Evolutionary conservation across 108 stramenopile genomes (phyloP), one percentile per base, ranked within the genome.

Genomic region (Skeletonema grethae): DNA sequence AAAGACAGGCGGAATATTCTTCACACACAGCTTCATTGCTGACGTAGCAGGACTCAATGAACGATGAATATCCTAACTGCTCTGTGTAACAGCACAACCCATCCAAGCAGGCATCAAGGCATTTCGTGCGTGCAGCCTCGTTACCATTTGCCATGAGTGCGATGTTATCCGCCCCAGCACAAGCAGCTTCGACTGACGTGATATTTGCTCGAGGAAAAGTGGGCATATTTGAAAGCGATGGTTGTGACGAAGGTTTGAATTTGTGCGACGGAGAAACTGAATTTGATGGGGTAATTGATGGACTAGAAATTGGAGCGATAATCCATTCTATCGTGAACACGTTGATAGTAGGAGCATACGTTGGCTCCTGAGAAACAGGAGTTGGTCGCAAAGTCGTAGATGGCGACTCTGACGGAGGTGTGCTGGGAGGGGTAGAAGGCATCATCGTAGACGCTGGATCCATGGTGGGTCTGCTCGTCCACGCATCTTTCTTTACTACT

Each of bases 51-150:
- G 50, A 53, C 50, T 53, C 7, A 24, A 53, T 53, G 7, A 24
- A 53, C 28, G 46, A 71, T 2, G n/a, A 32, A 50, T 56, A 57
- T 29, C 63, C 62, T 30, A 73, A 64, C 72, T 73, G 36, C 32
- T 64, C 72, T 24, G 72, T 29, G 18, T 64, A 73, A 53, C 72
- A 73, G 22, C 72, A 73, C 20, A 73, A 12, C 41, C 72, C 72
- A 57, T 64, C 24, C 32, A 11, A 36, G 56, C 72, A 73, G 22
- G 72, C 63, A 1, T 39, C n/a, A 25, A 39, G 22, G 36, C 72
- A 73, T 35, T 64, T 55, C 5, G 61, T 24, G 5, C 63, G 63
- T 16, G 72, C 72, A 57, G 50, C 0, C 13, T 53, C 9, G n/a
- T 63, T 63, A 4, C 63, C 63, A 15, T 62, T 31, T 18, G 55